Evolutionary conservation across 176 grass and related monocot species (phyloP).

Genomic region (Puccinellia tenuiflora): DNA sequence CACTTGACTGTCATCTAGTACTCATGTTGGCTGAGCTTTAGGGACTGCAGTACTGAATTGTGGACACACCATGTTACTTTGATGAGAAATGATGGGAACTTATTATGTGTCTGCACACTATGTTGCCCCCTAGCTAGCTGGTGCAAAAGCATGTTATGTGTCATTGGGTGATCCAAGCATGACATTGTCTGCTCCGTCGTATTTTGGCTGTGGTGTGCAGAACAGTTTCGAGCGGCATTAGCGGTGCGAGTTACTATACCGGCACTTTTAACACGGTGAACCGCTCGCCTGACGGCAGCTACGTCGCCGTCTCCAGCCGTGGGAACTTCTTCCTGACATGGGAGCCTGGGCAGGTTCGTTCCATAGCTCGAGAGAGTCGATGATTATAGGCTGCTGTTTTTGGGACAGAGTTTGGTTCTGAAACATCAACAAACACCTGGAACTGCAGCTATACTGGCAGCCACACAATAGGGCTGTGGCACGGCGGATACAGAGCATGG

Average conservation of each 20-base stretch:
- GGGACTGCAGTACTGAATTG: neutral
- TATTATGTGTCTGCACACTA: no score
- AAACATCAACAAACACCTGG: neutral
- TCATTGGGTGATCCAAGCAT: neutral
- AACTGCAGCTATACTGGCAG: conserved; percentile 81
- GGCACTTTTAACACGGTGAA: conserved; percentile 95
- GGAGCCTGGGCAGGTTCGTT: conserved; percentile 82
- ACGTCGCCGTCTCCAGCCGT: conserved; percentile 88
- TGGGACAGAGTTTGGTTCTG: neutral
- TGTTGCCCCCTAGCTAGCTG: neutral
- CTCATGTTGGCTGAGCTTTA: neutral
- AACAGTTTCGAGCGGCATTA: conserved; percentile 99
- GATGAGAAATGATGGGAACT: neutral
- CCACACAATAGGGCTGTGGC: conserved; percentile 97
- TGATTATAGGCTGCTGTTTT: neutral
- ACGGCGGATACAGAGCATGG: conserved; percentile 96
- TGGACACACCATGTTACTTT: neutral
- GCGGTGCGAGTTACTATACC: conserved; percentile 95
- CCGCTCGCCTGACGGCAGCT: conserved; percentile 80
- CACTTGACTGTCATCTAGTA: neutral
- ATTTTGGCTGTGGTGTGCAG: conserved; percentile 56
- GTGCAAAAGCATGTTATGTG: neutral
- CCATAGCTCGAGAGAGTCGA: neutral
- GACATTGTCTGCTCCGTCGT: neutral
- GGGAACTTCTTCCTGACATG: conserved; percentile 97